Conservation (phyloP, 805 yeast genomes). For the Candida nanaspora region DNA sequence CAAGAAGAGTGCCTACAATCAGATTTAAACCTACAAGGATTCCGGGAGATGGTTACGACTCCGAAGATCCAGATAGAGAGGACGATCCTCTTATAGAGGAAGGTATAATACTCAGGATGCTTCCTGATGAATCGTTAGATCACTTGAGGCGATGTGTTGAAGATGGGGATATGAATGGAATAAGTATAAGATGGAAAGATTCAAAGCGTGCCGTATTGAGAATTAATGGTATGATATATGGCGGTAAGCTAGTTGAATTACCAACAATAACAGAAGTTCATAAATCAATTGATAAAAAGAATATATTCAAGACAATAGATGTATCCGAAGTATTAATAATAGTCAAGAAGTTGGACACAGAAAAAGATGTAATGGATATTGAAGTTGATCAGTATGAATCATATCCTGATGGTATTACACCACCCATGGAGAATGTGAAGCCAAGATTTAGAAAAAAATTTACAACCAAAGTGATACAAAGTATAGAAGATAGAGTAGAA, state of each 20-base stretch:
- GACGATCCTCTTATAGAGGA: conserved; percentile 92
- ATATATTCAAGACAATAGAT: conserved; percentile 80
- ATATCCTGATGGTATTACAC: conserved; percentile 74
- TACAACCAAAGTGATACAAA: conserved; percentile 64
- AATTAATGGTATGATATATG: conserved; percentile 64
- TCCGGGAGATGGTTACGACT: conserved; percentile 94
- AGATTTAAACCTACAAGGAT: conserved; percentile 55
- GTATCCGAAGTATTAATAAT: conserved; percentile 80
- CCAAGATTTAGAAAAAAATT: conserved; percentile 67
- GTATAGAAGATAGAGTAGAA: conserved; percentile 72
- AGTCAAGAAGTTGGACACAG: conserved; percentile 40
- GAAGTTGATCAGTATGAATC: conserved; percentile 34
- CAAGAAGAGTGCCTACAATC: conserved; percentile 33
- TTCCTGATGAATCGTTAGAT: conserved; percentile 63
- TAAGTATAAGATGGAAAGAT: conserved; percentile 79
- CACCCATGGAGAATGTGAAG: conserved; percentile 69
- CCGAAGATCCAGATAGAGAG: conserved; percentile 93
- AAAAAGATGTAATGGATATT: conserved; percentile 38
- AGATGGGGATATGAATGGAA: conserved; percentile 61
- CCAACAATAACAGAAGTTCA: conserved; percentile 85
- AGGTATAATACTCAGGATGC: conserved; percentile 70
- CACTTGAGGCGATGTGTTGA: conserved; percentile 71
- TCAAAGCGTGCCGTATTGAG: conserved; percentile 69
- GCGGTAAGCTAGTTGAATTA: conserved; percentile 79
- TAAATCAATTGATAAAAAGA: conserved; percentile 85